Conservation (phyloP, 768 basidiomycete genomes). For the Crassisporium funariophilum region DNA sequence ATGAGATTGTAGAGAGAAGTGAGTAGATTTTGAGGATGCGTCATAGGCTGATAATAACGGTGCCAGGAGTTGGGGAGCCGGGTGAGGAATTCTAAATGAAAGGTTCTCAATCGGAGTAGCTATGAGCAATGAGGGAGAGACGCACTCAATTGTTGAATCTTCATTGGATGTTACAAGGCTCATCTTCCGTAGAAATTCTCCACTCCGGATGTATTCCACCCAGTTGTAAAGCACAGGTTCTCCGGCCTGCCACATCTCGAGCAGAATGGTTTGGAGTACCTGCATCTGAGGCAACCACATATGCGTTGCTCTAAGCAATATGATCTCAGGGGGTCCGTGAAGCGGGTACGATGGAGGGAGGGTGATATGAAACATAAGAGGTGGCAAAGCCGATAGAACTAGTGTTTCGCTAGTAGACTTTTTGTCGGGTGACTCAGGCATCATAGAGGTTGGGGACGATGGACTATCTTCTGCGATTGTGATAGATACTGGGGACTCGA, state of each 20-base stretch:
- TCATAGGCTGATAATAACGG: slow-evolving; percentile 53
- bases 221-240: slow-evolving; percentile 63
- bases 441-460: not conserved
- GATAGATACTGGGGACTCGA: slow-evolving; percentile 43
- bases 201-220: slow-evolving; percentile 68
- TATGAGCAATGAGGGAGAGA: slow-evolving; percentile 1
- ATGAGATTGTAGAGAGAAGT: slow-evolving; percentile 68
- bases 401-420: slow-evolving; percentile 16
- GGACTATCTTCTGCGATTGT: slow-evolving; percentile 25
- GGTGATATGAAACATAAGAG: slow-evolving; percentile 53
- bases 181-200: slow-evolving; percentile 54
- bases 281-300: slow-evolving; percentile 54
- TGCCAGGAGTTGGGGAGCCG: slow-evolving; percentile 55
- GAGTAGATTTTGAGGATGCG: slow-evolving; percentile 41
- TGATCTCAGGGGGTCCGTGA: slow-evolving; percentile 48
- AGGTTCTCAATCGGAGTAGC: slow-evolving; percentile 9
- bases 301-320: slow-evolving; percentile 52
- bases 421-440: not conserved
- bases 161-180: slow-evolving; percentile 31
- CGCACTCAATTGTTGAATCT: slow-evolving; percentile 5
- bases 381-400: slow-evolving; percentile 55
- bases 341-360: slow-evolving; percentile 58
- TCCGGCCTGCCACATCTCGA: slow-evolving; percentile 56
- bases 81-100: slow-evolving; percentile 51
- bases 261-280: slow-evolving; percentile 40